Conservation (phyloP, 495 filamentous ascomycete genomes). For the Penicillium goetzii region DNA sequence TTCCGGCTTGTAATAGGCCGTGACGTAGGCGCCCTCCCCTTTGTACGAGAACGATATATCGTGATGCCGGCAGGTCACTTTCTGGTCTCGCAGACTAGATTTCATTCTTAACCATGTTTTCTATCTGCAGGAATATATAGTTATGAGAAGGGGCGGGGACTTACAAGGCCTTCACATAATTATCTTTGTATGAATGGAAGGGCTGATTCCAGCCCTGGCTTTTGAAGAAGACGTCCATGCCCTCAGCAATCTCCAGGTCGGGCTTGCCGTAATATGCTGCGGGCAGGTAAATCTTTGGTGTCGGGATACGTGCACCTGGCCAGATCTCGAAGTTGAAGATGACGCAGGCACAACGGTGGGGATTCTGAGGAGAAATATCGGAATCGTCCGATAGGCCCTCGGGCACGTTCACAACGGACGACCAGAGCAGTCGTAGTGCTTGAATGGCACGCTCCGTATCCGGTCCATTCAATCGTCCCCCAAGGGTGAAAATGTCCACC, state of each 20-base stretch:
- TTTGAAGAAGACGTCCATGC: neutral
- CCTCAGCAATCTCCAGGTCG: neutral
- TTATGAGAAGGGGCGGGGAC: too few relatives aligned
- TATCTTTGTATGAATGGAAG: neutral
- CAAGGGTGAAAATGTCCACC: neutral
- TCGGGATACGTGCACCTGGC: neutral
- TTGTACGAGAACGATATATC: neutral
- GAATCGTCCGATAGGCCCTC: neutral
- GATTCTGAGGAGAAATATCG: neutral
- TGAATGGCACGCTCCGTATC: neutral
- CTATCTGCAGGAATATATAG: too few relatives aligned
- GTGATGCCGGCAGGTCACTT: neutral
- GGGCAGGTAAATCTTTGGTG: neutral
- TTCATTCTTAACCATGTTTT: too few relatives aligned
- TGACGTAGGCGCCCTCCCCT: neutral
- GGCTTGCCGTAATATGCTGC: neutral
- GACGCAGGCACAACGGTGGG: neutral
- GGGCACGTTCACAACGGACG: neutral
- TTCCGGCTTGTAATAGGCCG: neutral
- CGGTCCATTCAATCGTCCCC: neutral
- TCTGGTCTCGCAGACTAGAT: neutral
- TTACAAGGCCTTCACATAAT: neutral
- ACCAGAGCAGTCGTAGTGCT: neutral
- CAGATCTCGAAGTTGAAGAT: neutral
- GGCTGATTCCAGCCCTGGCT: neutral